These are phyloP conservation scores for Lipomyces sp. DNA, from an alignment of 805 yeast genomes.

Conservation along the genomic window DNA sequence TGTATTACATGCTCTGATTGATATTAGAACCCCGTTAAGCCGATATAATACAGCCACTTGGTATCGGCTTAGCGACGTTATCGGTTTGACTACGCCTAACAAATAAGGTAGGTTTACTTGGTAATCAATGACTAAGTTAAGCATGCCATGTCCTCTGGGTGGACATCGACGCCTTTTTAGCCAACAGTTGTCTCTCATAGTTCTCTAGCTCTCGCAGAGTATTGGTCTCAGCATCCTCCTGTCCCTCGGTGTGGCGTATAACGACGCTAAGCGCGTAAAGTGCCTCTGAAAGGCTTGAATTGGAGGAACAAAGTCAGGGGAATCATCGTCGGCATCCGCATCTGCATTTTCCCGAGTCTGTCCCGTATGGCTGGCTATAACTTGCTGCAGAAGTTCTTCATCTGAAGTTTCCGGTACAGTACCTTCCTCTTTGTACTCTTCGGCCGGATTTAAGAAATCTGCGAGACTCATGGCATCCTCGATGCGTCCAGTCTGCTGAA, in stretches of 20 bases:
- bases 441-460: not conserved
- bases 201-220: too few species aligned
- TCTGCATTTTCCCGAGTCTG: slow-evolving; percentile 4
- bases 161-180: too few species aligned
- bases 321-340: not conserved
- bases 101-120: too few species aligned
- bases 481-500: not conserved
- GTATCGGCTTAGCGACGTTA: too few species aligned
- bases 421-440: slow-evolving; percentile 1
- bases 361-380: slow-evolving; percentile 7
- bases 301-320: not conserved
- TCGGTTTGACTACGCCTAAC: too few species aligned
- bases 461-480: not conserved
- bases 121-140: too few species aligned
- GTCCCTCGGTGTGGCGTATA: slow-evolving; percentile 1
- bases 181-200: too few species aligned
- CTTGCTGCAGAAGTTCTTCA: slow-evolving; percentile 4
- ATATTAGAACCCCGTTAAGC: too few species aligned
- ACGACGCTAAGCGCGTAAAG: not conserved
- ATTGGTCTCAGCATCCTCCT: too few species aligned
- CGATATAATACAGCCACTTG: too few species aligned
- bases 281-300: slow-evolving; percentile 1
- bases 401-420: slow-evolving; percentile 4
- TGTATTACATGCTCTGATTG: too few species aligned
- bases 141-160: too few species aligned